These are phyloP conservation scores for Margaritispora aquatica DNA, from an alignment of 495 filamentous ascomycete genomes.

Conservation along the genomic window DNA sequence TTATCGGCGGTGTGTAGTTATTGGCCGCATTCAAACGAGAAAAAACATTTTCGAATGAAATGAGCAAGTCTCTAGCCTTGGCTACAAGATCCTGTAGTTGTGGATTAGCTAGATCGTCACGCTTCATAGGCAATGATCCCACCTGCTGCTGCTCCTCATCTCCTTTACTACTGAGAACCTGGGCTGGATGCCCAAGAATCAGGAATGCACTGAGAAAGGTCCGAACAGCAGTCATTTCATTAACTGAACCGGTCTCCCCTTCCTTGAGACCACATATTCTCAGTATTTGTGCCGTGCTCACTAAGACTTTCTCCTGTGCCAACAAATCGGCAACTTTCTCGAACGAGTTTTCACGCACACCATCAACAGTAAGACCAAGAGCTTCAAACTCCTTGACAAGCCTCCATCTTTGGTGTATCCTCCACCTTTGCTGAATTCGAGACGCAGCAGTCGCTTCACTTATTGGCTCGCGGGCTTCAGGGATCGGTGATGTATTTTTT, in stretches of 20 bases:
- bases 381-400: slow-evolving; percentile 59
- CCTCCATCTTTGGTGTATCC: slow-evolving; percentile 49
- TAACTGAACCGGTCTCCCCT: slow-evolving; percentile 58
- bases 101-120: slow-evolving; percentile 49
- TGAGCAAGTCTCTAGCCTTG: slow-evolving; percentile 81
- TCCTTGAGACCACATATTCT: slow-evolving; percentile 72
- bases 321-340: slow-evolving; percentile 74
- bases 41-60: slow-evolving; percentile 73
- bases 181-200: slow-evolving; percentile 85
- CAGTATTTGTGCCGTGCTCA: slow-evolving; percentile 64
- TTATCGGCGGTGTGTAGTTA: slow-evolving; percentile 51
- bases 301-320: slow-evolving; percentile 66
- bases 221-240: slow-evolving; percentile 72
- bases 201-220: slow-evolving; percentile 91
- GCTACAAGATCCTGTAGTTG: slow-evolving; percentile 70
- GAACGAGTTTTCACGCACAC: slow-evolving; percentile 68
- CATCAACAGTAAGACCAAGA: slow-evolving; percentile 68
- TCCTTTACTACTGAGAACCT: slow-evolving; percentile 79
- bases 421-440: slow-evolving; percentile 77
- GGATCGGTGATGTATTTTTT: slow-evolving; percentile 42
- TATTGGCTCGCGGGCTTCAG: slow-evolving; percentile 49
- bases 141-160: slow-evolving; percentile 66
- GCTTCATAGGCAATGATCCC: slow-evolving; percentile 39
- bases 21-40: slow-evolving; percentile 46
- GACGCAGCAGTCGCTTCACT: slow-evolving; percentile 61